These are phyloP conservation scores for Crithidia fasciculata DNA, from an alignment of 208 protist genomes.

Conservation along the genomic window DNA sequence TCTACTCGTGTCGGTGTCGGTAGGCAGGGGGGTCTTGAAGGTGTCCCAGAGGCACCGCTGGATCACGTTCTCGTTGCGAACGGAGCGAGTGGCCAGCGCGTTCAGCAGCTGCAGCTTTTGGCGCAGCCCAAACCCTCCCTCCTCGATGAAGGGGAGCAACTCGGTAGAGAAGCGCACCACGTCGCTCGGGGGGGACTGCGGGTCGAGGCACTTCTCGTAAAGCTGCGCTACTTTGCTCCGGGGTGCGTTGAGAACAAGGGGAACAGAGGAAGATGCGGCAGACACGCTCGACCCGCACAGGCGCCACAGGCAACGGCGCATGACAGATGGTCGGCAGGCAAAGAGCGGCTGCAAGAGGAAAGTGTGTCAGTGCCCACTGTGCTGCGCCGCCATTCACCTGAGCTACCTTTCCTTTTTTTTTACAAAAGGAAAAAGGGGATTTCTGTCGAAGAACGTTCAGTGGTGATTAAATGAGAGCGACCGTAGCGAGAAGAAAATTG, in stretches of 20 bases:
- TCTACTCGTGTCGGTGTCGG: too few species aligned
- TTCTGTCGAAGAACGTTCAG: too few species aligned
- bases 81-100: constrained; percentile 29
- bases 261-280: not conserved
- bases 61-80: constrained; percentile 75
- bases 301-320: constrained; percentile 11
- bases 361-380: too few species aligned
- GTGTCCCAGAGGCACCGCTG: constrained; percentile 66
- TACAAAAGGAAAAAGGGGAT: constrained; percentile 13
- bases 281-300: not conserved
- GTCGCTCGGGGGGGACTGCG: constrained; percentile 16
- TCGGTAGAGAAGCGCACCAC: constrained; percentile 13
- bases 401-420: not conserved
- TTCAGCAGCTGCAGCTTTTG: constrained; percentile 35
- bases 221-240: not conserved
- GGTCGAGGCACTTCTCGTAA: constrained; percentile 19
- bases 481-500: too few species aligned
- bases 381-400: too few species aligned
- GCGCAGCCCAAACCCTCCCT: constrained; percentile 11
- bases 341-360: not conserved
- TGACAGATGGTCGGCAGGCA: not conserved
- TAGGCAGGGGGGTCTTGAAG: constrained; percentile 49
- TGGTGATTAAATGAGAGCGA: too few species aligned
- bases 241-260: not conserved
- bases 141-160: constrained; percentile 23